phyloP scores from a whole-genome alignment of 139 green algal species.

The Desmodesmus armatus region DNA sequence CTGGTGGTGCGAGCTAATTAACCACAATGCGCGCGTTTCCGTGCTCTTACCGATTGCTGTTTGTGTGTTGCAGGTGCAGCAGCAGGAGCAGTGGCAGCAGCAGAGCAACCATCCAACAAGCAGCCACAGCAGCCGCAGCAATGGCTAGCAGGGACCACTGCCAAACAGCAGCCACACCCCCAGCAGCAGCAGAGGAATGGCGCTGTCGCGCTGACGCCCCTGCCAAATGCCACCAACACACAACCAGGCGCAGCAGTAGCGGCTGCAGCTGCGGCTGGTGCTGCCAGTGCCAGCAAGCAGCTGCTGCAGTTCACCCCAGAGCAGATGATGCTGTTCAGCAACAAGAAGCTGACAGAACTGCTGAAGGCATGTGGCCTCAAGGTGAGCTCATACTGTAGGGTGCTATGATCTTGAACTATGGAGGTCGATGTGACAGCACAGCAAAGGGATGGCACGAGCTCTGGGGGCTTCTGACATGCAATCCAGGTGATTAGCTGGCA shows the following conservation, averaged over 20 bases:
- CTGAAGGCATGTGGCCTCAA: not conserved
- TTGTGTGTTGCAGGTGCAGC: too few species aligned
- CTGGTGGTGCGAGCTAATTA: too few species aligned
- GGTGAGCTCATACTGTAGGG: too few species aligned
- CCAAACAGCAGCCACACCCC: not conserved
- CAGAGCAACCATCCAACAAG: not conserved
- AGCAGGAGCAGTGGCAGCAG: not conserved
- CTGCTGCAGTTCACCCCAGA: slow-evolving; percentile 27
- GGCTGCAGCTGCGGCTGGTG: not conserved
- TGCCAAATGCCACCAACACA: too few species aligned
- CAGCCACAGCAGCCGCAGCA: not conserved
- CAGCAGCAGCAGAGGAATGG: not conserved
- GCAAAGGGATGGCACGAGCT: too few species aligned
- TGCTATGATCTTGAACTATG: too few species aligned
- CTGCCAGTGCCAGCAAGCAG: not conserved
- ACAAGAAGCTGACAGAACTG: slow-evolving; percentile 40
- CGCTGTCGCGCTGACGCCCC: too few species aligned
- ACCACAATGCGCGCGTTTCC: too few species aligned
- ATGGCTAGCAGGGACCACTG: not conserved
- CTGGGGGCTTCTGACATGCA: too few species aligned
- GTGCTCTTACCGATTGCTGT: too few species aligned
- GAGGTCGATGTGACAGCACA: too few species aligned
- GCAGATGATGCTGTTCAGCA: slow-evolving; percentile 27
- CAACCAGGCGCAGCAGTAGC: not conserved
- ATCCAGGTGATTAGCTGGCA: too few species aligned